A percentile compares a stretch with the other conserved stretches of the same genome.
phyloP scores from a whole-genome alignment of 257 asterid genomes.

The Penstemon newberryi region DNA sequence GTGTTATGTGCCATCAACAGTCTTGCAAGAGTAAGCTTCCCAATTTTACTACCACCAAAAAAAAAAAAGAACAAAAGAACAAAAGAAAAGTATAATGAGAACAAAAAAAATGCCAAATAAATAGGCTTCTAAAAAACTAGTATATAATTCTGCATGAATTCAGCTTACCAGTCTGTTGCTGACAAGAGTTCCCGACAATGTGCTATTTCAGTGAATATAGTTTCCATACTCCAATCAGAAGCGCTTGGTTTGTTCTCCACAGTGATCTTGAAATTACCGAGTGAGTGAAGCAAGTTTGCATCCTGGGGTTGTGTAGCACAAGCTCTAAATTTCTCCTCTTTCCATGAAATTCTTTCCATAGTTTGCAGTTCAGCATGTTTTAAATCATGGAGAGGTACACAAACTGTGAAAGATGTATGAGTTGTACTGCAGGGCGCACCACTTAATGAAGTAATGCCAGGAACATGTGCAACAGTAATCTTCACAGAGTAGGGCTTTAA shows the following conservation, averaged over 20 bases:
- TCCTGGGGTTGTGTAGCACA: constrained; percentile 42
- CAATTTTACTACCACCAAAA: constrained; percentile 74
- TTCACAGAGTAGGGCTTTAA: constrained; percentile 52
- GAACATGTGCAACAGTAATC: constrained; percentile 47
- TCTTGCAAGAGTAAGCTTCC: constrained; percentile 94
- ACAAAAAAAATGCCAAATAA: constrained; percentile 9
- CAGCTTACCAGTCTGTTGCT: constrained; percentile 64
- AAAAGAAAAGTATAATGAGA: constrained; percentile 14
- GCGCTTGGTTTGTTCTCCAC: constrained; percentile 36
- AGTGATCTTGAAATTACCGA: constrained; percentile 41
- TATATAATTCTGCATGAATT: constrained; percentile 19
- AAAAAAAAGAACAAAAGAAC: not conserved
- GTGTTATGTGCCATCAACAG: constrained; percentile 67
- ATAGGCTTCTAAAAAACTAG: constrained; percentile 15
- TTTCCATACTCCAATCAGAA: constrained; percentile 48
- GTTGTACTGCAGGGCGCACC: constrained; percentile 54
- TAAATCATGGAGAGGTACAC: constrained; percentile 38
- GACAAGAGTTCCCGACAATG: constrained; percentile 74
- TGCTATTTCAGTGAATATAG: constrained; percentile 62
- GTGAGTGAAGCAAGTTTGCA: constrained; percentile 38
- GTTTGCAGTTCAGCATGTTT: constrained; percentile 37
- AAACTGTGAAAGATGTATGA: constrained; percentile 50
- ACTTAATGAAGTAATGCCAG: constrained; percentile 59
- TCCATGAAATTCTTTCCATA: constrained; percentile 53
- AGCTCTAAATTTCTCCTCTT: constrained; percentile 46